Base-by-base conservation (phyloP, 2,329 filamentous ascomycete species). In the Neoscytalidium dimidiatum region DNA sequence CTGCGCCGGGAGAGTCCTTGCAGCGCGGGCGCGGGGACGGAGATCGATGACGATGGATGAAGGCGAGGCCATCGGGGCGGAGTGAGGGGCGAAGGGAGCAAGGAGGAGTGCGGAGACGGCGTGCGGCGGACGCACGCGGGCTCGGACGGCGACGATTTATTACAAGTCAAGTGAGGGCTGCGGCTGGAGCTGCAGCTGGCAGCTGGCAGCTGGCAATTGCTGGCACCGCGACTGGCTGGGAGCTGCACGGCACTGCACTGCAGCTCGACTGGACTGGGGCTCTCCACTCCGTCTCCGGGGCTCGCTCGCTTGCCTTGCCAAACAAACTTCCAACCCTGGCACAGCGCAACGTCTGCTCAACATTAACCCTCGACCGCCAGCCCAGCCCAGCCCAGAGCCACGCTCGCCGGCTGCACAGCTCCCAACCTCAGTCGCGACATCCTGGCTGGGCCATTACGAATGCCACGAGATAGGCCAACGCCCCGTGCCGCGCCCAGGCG, bases 401-500 rank as follows among this genome's bases (percentile, higher is more conserved):
- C 13, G 28, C 19, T 19, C 49, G 49, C 49, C 28, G 17, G 29
- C 28, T n/a, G n/a, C 49, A 33, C 13, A 4, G 11, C 38, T 28
- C 11, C 48, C 23, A n/a, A 3, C 48, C 48, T 52, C 21, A 14
- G 28, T 35, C 35, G 29, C 28, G 49, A 35, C 49, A 41, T 41
- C 33, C 52, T n/a, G 8, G 26, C 31, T 14, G 13, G 7, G 53
- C 35, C 29, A 41, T 41, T 57, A 41, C 52, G 52, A 57, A 57
- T 41, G 52, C 52, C 52, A 43, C 53, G 53, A 57, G 35, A 43
- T 28, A 28, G 53, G 21, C 14, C 53, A n/a, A 35, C 49, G 49
- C 49, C 49, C 49, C 49, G 49, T 35, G 35, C 53, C 21, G 53
- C 19, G 35, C 53, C 53, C 53, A 31, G 23, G 35, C 53, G 53